Evolutionary conservation across 78 protist genomes (phyloP).

Genomic region (Abeoforma whisleri): DNA sequence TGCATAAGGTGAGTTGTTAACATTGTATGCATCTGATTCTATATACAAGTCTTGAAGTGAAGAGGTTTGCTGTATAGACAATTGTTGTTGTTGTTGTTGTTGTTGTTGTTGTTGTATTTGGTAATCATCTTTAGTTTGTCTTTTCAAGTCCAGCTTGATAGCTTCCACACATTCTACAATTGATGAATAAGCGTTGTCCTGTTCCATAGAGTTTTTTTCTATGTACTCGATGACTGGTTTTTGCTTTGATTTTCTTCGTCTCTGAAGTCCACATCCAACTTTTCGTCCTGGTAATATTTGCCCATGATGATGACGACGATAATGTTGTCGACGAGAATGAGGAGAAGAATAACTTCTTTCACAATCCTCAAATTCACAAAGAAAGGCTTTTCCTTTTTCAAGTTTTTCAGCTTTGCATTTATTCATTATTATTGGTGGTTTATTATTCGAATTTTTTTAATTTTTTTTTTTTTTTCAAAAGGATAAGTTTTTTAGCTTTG

Average conservation of each 20-base stretch:
- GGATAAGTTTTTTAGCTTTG: no score
- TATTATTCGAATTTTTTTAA: no score
- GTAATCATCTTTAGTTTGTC: background rate
- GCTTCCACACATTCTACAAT: background rate
- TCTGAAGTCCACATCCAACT: background rate
- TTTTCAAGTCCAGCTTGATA: background rate
- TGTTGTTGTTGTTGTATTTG: background rate
- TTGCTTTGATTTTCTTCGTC: background rate
- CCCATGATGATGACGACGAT: background rate
- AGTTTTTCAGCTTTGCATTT: no score
- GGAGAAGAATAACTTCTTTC: background rate
- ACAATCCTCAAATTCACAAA: background rate
- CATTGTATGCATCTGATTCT: background rate
- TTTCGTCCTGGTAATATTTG: background rate
- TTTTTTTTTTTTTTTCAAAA: no score
- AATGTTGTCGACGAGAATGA: background rate
- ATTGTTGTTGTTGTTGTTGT: background rate
- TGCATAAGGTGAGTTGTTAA: no score
- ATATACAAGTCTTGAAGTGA: background rate
- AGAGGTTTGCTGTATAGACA: background rate
- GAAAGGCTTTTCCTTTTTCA: no score
- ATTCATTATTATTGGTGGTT: no score
- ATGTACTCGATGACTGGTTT: background rate
- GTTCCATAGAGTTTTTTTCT: background rate
- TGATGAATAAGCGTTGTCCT: no score